Percentiles rank a stretch among this genome's conserved stretches.
These are phyloP conservation scores for Monilinia vaccinii-corymbosi DNA, from an alignment of 2,329 filamentous ascomycete species.

Conservation along the genomic window DNA sequence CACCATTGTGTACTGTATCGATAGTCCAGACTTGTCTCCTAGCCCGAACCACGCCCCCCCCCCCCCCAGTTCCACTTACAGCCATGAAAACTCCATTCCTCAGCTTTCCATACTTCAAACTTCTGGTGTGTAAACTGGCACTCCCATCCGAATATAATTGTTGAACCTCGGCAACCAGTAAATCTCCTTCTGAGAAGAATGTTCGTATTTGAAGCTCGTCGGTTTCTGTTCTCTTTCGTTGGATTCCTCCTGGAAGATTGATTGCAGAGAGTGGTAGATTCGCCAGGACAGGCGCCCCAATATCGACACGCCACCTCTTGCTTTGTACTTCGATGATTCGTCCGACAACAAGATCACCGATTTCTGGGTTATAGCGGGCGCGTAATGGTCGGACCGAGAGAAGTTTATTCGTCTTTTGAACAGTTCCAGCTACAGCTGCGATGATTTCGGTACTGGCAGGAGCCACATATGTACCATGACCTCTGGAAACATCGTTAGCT, in stretches of 20 bases:
- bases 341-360: constrained; percentile 90
- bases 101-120: constrained; percentile 88
- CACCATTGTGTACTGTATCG: constrained; percentile 44
- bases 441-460: constrained; percentile 59
- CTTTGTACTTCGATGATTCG: constrained; percentile 93
- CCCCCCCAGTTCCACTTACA: constrained; percentile 70
- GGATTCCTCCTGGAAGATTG: constrained; percentile 87
- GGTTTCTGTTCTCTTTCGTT: constrained; percentile 84
- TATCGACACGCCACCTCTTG: constrained; percentile 88
- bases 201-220: constrained; percentile 94
- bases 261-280: constrained; percentile 79
- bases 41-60: constrained; percentile 71
- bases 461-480: constrained; percentile 81
- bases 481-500: constrained; percentile 42
- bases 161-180: constrained; percentile 93
- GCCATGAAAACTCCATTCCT: constrained; percentile 85
- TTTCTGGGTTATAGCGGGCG: constrained; percentile 89
- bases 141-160: constrained; percentile 76
- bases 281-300: constrained; percentile 79
- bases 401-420: constrained; percentile 93
- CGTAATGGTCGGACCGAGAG: constrained; percentile 84
- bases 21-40: constrained; percentile 85
- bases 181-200: constrained; percentile 94
- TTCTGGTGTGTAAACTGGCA: constrained; percentile 81
- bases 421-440: constrained; percentile 81